phyloP scores from a whole-genome alignment of 176 grass and related monocot genomes.

The Alloteropsis semialata region DNA sequence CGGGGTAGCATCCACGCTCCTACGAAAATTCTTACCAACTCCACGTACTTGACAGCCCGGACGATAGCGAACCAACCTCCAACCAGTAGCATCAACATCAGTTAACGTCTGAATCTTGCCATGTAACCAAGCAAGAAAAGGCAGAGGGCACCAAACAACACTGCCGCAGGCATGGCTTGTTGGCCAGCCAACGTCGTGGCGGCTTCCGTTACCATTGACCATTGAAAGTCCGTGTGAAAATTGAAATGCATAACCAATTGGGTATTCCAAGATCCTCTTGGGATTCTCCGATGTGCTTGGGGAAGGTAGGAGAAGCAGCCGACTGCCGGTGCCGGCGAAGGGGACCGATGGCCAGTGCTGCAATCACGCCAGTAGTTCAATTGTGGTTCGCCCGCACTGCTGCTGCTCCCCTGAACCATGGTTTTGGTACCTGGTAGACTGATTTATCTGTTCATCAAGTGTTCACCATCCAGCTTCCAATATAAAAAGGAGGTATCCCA shows the following conservation, averaged over 20 bases:
- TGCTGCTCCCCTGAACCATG: too few relatives aligned
- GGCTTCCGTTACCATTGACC: neutral
- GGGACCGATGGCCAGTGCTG: neutral
- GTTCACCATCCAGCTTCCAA: too few relatives aligned
- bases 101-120: neutral
- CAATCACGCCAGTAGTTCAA: too few relatives aligned
- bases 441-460: too few relatives aligned
- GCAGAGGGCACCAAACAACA: neutral
- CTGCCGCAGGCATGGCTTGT: neutral
- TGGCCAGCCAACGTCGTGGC: slow-evolving; percentile 15
- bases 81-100: neutral
- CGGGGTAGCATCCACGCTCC: too few relatives aligned
- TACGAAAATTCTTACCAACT: too few relatives aligned
- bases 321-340: too few relatives aligned
- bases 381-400: neutral
- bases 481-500: too few relatives aligned
- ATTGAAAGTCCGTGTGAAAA: neutral
- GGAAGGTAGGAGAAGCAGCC: neutral
- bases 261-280: neutral
- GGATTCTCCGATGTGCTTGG: neutral
- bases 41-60: too few relatives aligned
- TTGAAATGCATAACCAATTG: neutral
- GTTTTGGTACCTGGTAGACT: neutral
- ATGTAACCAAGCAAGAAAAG: neutral
- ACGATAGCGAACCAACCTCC: too few relatives aligned